phyloP scores from a whole-genome alignment of 768 basidiomycete species.

The Dentipellis sp. region DNA sequence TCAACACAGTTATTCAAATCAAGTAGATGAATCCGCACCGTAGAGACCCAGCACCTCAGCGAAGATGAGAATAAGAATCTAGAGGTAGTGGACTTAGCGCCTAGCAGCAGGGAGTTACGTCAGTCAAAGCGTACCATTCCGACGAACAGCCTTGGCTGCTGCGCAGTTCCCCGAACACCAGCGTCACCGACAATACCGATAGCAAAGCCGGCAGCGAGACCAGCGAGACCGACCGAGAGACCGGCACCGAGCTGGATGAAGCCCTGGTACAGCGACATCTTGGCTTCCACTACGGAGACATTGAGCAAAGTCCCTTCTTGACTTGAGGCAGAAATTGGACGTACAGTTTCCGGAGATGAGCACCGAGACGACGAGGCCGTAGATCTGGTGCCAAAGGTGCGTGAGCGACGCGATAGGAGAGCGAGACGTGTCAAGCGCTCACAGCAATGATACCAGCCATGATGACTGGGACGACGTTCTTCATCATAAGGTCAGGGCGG shows the following conservation, averaged over 20 bases:
- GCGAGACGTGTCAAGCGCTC: background rate
- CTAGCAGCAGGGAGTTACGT: background rate
- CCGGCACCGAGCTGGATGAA: conserved; percentile 94
- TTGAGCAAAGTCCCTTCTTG: background rate
- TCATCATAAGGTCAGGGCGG: conserved; percentile 94
- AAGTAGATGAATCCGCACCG: conserved; percentile 28
- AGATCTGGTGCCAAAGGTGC: conserved; percentile 20
- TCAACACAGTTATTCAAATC: background rate
- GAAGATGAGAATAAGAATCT: conserved; percentile 86
- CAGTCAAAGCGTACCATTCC: conserved; percentile 56
- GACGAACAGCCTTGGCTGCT: conserved; percentile 90
- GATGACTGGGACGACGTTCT: conserved; percentile 69
- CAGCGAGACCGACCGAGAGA: conserved; percentile 85
- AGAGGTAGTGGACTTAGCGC: background rate
- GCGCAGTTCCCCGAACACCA: conserved; percentile 95
- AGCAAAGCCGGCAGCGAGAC: conserved; percentile 95
- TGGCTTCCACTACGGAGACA: background rate
- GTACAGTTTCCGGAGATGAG: conserved; percentile 81
- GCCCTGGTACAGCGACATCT: conserved; percentile 69
- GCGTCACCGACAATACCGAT: conserved; percentile 99
- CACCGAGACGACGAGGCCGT: conserved; percentile 98
- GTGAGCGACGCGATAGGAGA: conserved; percentile 18
- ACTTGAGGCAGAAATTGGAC: conserved; percentile 24
- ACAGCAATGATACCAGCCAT: conserved; percentile 99
- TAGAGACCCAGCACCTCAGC: conserved; percentile 92